Evolutionary conservation across 1,284 basidiomycete genomes (phyloP).

Genomic region (Apiotrichum sp.): DNA sequence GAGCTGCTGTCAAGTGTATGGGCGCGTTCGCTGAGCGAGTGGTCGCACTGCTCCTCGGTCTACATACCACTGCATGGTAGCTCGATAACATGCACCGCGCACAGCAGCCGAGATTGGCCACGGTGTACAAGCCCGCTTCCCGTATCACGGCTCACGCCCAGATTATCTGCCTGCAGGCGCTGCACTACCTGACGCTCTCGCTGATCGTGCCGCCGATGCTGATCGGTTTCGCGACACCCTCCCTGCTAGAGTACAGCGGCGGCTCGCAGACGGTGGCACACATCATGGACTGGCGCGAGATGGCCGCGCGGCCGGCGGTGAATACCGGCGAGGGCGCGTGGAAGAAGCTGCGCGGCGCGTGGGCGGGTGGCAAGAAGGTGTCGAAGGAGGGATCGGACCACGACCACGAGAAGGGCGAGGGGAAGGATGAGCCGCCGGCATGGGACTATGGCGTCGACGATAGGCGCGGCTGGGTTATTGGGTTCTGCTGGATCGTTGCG

Average conservation of each 20-base stretch:
- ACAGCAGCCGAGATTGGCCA: too few relatives aligned
- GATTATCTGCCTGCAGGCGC: constrained; percentile 84
- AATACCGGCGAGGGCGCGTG: constrained; percentile 53
- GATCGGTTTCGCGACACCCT: constrained; percentile 63
- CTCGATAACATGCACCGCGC: too few relatives aligned
- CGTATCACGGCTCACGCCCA: constrained; percentile 39
- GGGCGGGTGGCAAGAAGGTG: constrained; percentile 43
- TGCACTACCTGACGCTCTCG: constrained; percentile 85
- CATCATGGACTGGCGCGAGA: constrained; percentile 94
- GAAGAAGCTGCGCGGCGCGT: constrained; percentile 49
- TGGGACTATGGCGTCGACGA: constrained; percentile 58
- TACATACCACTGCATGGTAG: too few relatives aligned
- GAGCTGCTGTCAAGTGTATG: neutral
- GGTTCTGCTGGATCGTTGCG: constrained; percentile 71
- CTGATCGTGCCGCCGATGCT: constrained; percentile 77
- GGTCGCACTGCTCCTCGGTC: too few relatives aligned
- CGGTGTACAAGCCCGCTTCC: too few relatives aligned
- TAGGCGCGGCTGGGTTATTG: constrained; percentile 78
- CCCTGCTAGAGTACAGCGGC: constrained; percentile 70
- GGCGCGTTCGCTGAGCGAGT: neutral
- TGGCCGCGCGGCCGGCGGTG: constrained; percentile 73
- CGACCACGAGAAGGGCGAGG: neutral
- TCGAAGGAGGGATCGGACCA: constrained; percentile 3
- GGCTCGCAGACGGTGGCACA: constrained; percentile 42
- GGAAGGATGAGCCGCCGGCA: constrained; percentile 20